phyloP scores from a whole-genome alignment of 2,329 filamentous ascomycete species.

The Thelonectria blattea region DNA sequence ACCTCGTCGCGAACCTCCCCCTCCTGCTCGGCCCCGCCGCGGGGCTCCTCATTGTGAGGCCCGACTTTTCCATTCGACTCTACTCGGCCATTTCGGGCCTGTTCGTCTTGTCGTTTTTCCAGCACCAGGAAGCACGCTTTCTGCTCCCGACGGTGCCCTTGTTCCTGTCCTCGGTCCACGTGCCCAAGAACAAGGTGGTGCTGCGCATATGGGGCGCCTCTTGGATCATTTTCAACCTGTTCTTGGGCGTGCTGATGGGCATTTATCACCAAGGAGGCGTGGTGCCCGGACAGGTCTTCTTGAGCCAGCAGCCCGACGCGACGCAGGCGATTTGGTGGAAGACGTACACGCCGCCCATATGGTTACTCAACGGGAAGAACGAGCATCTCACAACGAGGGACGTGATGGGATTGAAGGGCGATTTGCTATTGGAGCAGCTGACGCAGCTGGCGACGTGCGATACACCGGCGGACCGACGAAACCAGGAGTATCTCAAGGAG shows the following conservation, averaged over 20 bases:
- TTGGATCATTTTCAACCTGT: constrained; percentile 74
- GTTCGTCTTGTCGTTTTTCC: constrained; percentile 73
- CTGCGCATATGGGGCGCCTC: constrained; percentile 61
- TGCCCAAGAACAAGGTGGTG: constrained; percentile 62
- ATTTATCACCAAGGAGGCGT: constrained; percentile 82
- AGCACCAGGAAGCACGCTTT: constrained; percentile 83
- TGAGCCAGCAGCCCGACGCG: constrained; percentile 72
- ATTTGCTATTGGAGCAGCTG: constrained; percentile 64
- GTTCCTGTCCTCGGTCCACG: constrained; percentile 73
- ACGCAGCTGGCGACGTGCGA: constrained; percentile 67
- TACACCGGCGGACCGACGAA: constrained; percentile 60
- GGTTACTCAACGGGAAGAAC: constrained; percentile 79
- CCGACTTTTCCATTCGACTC: constrained; percentile 65
- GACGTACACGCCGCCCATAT: constrained; percentile 81
- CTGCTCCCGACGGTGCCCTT: constrained; percentile 77
- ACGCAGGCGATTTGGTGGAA: constrained; percentile 83
- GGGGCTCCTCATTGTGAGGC: constrained; percentile 63
- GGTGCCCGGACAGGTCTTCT: constrained; percentile 75
- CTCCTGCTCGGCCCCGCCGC: constrained; percentile 75
- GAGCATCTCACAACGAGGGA: constrained; percentile 73
- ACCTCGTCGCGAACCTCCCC: constrained; percentile 72
- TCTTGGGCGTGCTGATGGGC: constrained; percentile 77
- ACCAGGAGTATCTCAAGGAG: constrained; percentile 63
- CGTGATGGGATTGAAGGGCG: constrained; percentile 73
- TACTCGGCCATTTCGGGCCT: constrained; percentile 78